Conservation (phyloP, 2,329 filamentous ascomycete genomes). For the Fusarium sublunatum region DNA sequence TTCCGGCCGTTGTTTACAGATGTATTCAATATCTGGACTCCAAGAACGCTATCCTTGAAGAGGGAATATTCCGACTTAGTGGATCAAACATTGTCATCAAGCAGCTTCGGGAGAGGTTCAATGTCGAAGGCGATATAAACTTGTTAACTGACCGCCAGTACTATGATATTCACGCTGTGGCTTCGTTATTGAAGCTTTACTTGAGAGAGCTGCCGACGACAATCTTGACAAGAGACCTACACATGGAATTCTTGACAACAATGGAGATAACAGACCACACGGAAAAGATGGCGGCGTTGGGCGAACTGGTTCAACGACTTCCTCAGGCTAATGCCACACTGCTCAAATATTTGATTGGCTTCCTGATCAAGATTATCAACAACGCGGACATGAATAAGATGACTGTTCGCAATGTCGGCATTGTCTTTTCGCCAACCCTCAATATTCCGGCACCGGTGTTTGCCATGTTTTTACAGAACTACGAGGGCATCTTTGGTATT, state of each 20-base stretch:
- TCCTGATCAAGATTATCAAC: slow-evolving; percentile 91
- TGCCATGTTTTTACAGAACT: slow-evolving; percentile 92
- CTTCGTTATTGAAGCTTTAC: slow-evolving; percentile 93
- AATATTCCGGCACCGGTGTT: slow-evolving; percentile 97
- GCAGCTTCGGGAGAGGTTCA: slow-evolving; percentile 90
- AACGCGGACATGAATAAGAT: slow-evolving; percentile 95
- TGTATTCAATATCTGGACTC: slow-evolving; percentile 92
- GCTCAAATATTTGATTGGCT: slow-evolving; percentile 85
- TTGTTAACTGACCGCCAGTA: slow-evolving; percentile 84
- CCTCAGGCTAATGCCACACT: slow-evolving; percentile 84
- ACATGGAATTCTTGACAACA: slow-evolving; percentile 86
- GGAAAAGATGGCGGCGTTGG: slow-evolving; percentile 82
- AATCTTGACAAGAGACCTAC: slow-evolving; percentile 89
- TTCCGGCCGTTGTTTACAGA: slow-evolving; percentile 94
- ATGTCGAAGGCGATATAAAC: slow-evolving; percentile 90
- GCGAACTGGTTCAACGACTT: slow-evolving; percentile 81
- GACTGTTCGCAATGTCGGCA: slow-evolving; percentile 96
- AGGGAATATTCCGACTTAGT: slow-evolving; percentile 96
- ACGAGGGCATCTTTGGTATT: slow-evolving; percentile 83
- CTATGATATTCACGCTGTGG: slow-evolving; percentile 95
- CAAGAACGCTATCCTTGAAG: slow-evolving; percentile 84
- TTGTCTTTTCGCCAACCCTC: slow-evolving; percentile 96
- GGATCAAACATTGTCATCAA: slow-evolving; percentile 98
- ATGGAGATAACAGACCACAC: slow-evolving; percentile 80
- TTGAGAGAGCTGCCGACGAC: slow-evolving; percentile 91